A percentile compares a stretch with the other conserved stretches of the same genome.
Evolutionary conservation across 495 filamentous ascomycete genomes (phyloP).

Genomic region (Cairneyella variabilis): DNA sequence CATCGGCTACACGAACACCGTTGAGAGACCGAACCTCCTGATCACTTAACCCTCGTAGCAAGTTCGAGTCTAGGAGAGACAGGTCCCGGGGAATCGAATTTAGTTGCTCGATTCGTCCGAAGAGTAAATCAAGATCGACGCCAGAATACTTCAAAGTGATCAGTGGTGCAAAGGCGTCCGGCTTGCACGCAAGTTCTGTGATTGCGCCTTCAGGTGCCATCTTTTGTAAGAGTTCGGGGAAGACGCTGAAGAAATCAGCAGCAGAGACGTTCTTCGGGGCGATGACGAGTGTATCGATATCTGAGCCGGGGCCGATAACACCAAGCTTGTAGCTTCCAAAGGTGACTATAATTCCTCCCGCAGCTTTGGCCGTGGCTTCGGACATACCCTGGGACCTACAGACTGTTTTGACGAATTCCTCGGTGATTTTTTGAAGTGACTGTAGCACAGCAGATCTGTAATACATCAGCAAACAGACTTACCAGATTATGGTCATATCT

Average conservation of each 20-base stretch:
- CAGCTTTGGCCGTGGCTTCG: constrained; percentile 67
- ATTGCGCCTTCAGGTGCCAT: constrained; percentile 74
- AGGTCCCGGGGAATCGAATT: constrained; percentile 69
- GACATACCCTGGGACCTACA: constrained; percentile 64
- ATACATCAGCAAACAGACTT: neutral
- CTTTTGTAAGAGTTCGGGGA: constrained; percentile 69
- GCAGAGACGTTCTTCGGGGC: constrained; percentile 81
- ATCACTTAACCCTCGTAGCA: constrained; percentile 83
- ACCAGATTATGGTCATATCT: too few species aligned
- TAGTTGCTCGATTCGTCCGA: constrained; percentile 68
- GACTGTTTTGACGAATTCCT: constrained; percentile 81
- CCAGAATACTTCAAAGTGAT: constrained; percentile 90
- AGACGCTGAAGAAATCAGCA: constrained; percentile 87
- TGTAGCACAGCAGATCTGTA: constrained; percentile 48
- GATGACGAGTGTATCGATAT: constrained; percentile 94
- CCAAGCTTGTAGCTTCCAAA: constrained; percentile 93
- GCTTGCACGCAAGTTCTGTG: constrained; percentile 78
- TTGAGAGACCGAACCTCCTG: constrained; percentile 84
- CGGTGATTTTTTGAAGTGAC: constrained; percentile 69
- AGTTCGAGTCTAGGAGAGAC: constrained; percentile 72
- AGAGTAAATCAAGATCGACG: constrained; percentile 94
- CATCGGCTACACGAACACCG: constrained; percentile 87
- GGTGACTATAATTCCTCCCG: constrained; percentile 87
- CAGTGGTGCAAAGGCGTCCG: constrained; percentile 88
- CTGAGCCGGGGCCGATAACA: constrained; percentile 91